Evolutionary conservation across 2,329 filamentous ascomycete genomes (phyloP), one percentile per base, ranked within the genome.

Genomic region (Alternaria triticimaculans): DNA sequence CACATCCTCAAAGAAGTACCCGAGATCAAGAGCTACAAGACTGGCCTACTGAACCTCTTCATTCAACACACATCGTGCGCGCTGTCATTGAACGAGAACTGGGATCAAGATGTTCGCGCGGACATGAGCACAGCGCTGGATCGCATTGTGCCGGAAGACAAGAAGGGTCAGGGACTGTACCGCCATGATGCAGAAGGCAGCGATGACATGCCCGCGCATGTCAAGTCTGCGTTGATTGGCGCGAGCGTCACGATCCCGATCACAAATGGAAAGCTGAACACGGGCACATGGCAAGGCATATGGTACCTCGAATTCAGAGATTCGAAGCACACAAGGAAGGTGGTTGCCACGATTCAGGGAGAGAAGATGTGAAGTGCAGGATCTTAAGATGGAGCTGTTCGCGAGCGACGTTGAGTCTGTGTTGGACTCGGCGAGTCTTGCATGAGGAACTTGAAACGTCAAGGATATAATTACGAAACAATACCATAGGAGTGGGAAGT

Each of bases 51-150:
- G 66, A 90, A 97, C 79, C 86, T 99, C 50, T 99, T 98, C 80
- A 87, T 98, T 58, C 95, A 99, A 82, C 96, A 99, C 82, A 99
- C 96, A 6, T 93, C 89, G 75, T 97, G 94, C 81, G 96, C 92
- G 12, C 86, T 99, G 57, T 92, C 89, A 64, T 83, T 99, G 73
- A 99, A 99, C 78, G 96, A 99, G 86, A 98, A 98, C 83, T 91
- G 84, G 84, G 93, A 94, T 77, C 81, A 84, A 49, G 93, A 96
- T 82, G 96, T 99, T n/a, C 87, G 94, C 62, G 87, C 87, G 44
- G 94, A 99, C 81, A 97, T 98, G 95, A 93, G 89, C 76, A 93
- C 97, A 83, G 93, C 95, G 50, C 84, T 99, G 69, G 95, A 99
- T 80, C 86, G 94, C 48, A 92, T 99, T 74, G 96, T 91, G 45